Conservation (phyloP, 257 asterid species). For the Perilla frutescens region DNA sequence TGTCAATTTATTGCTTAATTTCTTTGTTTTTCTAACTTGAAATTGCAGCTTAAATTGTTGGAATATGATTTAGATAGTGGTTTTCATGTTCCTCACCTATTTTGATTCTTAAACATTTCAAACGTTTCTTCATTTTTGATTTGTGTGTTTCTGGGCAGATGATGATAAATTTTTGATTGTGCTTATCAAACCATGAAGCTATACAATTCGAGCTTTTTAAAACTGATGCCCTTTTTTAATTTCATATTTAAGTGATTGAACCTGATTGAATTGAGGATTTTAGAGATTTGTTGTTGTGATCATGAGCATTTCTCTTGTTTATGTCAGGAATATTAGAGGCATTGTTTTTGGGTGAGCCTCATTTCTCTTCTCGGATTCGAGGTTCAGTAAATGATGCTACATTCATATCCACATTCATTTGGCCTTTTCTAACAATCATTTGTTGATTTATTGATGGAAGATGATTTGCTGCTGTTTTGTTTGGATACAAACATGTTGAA, state of each 20-base stretch:
- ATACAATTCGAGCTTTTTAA: slow-evolving; percentile 79
- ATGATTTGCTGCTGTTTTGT: not conserved
- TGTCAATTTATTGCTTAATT: too few relatives aligned
- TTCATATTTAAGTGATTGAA: too few relatives aligned
- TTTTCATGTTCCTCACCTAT: slow-evolving; percentile 11
- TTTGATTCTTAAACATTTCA: slow-evolving; percentile 25
- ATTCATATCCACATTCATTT: too few relatives aligned
- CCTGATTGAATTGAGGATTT: not conserved
- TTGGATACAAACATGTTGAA: too few relatives aligned
- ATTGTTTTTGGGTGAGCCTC: slow-evolving; percentile 39
- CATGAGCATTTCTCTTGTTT: not conserved
- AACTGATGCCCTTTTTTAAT: slow-evolving; percentile 54
- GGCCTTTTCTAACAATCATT: not conserved
- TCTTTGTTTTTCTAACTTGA: too few relatives aligned
- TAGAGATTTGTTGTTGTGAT: not conserved
- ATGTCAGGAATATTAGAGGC: slow-evolving; percentile 20
- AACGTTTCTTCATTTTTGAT: not conserved
- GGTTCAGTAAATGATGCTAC: slow-evolving; percentile 38
- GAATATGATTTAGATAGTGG: too few relatives aligned
- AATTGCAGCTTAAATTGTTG: too few relatives aligned
- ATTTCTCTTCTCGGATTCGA: not conserved
- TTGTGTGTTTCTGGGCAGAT: slow-evolving; percentile 40
- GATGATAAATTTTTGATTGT: slow-evolving; percentile 50
- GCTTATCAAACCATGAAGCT: slow-evolving; percentile 59
- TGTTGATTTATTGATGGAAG: not conserved